Conservation (phyloP, 257 asterid species). For the Solanum chilense region DNA sequence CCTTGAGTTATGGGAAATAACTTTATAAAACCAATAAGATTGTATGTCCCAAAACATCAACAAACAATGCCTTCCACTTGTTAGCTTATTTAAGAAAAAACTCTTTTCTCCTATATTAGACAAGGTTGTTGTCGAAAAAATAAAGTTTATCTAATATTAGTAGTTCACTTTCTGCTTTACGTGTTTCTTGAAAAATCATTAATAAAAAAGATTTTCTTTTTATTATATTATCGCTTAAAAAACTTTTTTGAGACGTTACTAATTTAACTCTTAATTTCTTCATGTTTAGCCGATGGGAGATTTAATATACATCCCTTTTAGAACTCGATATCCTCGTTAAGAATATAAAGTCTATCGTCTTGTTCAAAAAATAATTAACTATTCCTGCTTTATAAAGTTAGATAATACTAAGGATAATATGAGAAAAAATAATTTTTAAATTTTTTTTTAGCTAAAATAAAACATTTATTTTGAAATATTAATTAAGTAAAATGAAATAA, state of each 20-base stretch:
- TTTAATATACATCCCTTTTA: neutral
- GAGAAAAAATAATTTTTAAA: too few species aligned
- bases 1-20: neutral
- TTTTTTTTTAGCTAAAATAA: too few species aligned
- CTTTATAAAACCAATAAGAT: neutral
- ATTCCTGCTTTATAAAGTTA: too few species aligned
- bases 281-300: neutral
- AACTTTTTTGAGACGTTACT: too few species aligned
- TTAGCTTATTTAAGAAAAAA: neutral
- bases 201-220: too few species aligned
- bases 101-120: too few species aligned
- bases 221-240: too few species aligned
- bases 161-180: too few species aligned
- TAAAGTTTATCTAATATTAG: too few species aligned
- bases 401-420: too few species aligned
- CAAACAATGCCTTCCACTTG: neutral
- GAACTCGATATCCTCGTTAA: neutral
- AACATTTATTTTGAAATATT: neutral
- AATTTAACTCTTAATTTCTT: neutral
- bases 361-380: neutral
- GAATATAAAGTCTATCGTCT: neutral
- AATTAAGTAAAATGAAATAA: neutral
- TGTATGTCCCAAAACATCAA: neutral
- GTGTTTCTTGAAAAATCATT: too few species aligned
- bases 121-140: too few species aligned